These are phyloP conservation scores for Euphorbia schlechtendalii DNA, from an alignment of 441 rosid species.

Conservation along the genomic window DNA sequence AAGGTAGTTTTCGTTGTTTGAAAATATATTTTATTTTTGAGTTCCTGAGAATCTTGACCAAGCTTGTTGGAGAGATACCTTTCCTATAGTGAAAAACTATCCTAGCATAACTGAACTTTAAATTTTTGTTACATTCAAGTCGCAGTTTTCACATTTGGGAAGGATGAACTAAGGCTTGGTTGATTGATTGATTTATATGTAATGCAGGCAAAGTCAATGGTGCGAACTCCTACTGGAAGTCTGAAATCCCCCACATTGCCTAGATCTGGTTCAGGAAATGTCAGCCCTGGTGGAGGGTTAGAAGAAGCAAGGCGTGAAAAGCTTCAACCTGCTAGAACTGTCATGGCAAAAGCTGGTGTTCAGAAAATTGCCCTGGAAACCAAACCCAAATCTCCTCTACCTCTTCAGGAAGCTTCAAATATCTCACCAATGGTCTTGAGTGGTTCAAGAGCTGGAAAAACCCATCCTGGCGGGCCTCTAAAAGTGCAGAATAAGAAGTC, in stretches of 20 bases:
- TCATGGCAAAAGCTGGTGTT: conserved; percentile 28
- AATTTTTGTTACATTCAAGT: not conserved
- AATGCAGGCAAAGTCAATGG: conserved; percentile 52
- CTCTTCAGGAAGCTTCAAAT: conserved; percentile 34
- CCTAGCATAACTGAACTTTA: conserved; percentile 10
- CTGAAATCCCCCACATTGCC: conserved; percentile 32
- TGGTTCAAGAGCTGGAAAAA: conserved; percentile 38
- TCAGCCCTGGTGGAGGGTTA: conserved; percentile 31
- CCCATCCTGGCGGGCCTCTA: conserved; percentile 30
- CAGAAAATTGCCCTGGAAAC: conserved; percentile 26
- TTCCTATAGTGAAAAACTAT: not conserved
- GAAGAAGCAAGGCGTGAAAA: conserved; percentile 41
- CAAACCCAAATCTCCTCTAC: conserved; percentile 29
- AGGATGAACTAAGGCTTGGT: too few relatives aligned
- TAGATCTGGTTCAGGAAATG: conserved; percentile 30
- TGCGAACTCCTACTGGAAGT: conserved; percentile 43
- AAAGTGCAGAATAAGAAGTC: conserved; percentile 37
- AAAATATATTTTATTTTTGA: not conserved
- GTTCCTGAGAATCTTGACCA: not conserved
- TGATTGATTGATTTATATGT: conserved; percentile 17
- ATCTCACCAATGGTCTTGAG: conserved; percentile 28
- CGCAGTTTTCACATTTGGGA: conserved; percentile 11
- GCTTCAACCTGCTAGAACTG: conserved; percentile 40
- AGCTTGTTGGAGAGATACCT: not conserved
- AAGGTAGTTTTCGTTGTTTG: not conserved